Percentiles rank a stretch among this genome's conserved stretches.
phyloP scores from a whole-genome alignment of 1,284 basidiomycete species.

The Schizophyllum commune region DNA sequence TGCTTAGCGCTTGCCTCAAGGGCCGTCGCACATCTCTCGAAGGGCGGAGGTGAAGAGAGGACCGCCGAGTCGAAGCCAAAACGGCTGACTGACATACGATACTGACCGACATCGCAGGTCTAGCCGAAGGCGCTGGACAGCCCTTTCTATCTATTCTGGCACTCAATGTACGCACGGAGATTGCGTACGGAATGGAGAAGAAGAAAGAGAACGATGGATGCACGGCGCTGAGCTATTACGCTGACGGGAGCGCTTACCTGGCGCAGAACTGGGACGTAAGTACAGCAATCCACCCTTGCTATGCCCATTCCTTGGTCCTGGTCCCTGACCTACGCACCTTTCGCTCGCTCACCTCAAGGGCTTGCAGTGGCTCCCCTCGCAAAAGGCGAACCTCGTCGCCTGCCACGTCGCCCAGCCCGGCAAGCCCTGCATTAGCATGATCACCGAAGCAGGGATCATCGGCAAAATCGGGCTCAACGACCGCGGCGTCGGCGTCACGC shows the following conservation, averaged over 20 bases:
- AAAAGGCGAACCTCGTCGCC: constrained; percentile 1
- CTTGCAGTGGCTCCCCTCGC: background rate
- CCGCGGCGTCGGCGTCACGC: constrained; percentile 11
- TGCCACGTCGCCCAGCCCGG: background rate
- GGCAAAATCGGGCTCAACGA: constrained; percentile 16
- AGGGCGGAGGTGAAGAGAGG: too few species aligned
- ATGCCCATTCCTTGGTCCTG: constrained; percentile 11
- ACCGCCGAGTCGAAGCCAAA: too few species aligned
- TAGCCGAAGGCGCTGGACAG: constrained; percentile 11
- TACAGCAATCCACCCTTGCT: constrained; percentile 8
- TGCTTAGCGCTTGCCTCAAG: too few species aligned
- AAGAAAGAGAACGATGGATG: constrained; percentile 11
- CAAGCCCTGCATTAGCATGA: background rate
- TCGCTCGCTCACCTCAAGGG: constrained; percentile 5
- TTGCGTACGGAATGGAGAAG: constrained; percentile 9
- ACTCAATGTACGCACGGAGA: constrained; percentile 13
- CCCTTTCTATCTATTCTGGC: constrained; percentile 12
- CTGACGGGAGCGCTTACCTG: constrained; percentile 5
- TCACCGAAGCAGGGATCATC: constrained; percentile 11
- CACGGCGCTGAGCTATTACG: constrained; percentile 11
- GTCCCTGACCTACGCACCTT: constrained; percentile 10
- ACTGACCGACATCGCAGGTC: too few species aligned
- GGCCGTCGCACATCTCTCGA: too few species aligned
- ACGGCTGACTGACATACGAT: too few species aligned
- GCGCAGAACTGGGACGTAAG: constrained; percentile 15